Evolutionary conservation across 2,329 filamentous ascomycete genomes (phyloP), one percentile per base, ranked within the genome.

Genomic region (Dothistroma pini): DNA sequence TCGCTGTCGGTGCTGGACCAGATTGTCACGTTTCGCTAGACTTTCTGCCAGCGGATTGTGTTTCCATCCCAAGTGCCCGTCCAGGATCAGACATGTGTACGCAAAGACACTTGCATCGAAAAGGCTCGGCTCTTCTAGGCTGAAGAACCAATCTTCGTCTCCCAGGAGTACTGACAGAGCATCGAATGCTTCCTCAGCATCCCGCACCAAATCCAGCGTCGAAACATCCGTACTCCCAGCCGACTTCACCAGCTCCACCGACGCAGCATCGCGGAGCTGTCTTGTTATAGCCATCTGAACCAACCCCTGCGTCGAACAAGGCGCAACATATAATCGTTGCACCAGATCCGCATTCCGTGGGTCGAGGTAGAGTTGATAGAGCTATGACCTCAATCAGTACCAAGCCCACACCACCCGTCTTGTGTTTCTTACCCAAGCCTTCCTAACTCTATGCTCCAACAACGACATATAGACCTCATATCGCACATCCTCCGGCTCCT

Each of bases 81-180:
- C 86, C 56, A 96, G 76, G 56, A 97, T 79, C 55, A 96, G 79
- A 74, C 96, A 86, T 0, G 90, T 93, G 75, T 97, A 99, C 3
- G 91, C 87, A 77, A 97, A 97, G 1, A 97, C 85, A 57, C 86
- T 86, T 7, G 93, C 93, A 76, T 99, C 95, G 68, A 97, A 93
- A 25, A 93, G 72, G 0, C 87, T 86, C 0, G 93, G 91, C 16
- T 75, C 72, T 32, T 75, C 55, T 60, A 74, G 72, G 4, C 78
- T 81, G 70, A 88, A 89, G 73, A 89, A 90, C 80, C 86, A 88
- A 19, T 77, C 69, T 41, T 85, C 75, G 0, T 82, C 75, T 0
- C 81, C 85, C 10, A 91, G 77, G 9, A 89, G 70, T 21, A 75
- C 79, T 1, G 85, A 84, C 9, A 91, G 75, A 1, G 88, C 85